These are phyloP conservation scores for Pythium phragmitis DNA, from an alignment of 352 stramenopile species.

Conservation along the genomic window DNA sequence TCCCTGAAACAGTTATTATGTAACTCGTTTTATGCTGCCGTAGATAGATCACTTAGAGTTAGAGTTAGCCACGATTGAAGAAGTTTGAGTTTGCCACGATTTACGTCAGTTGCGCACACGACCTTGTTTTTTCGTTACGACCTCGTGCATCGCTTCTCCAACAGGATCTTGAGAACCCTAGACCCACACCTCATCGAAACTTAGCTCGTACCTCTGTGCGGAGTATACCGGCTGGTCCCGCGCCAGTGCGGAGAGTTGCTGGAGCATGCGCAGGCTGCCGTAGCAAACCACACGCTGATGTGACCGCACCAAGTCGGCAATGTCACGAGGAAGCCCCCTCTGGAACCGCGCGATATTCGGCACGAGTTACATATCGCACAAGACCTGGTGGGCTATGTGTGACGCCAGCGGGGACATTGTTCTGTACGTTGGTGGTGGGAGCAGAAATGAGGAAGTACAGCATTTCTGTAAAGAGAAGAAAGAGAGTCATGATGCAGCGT, in stretches of 20 bases:
- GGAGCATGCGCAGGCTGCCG: conserved; percentile 4
- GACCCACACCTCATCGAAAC: background rate
- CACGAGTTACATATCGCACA: background rate
- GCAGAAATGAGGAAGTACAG: too few relatives aligned
- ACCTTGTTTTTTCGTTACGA: too few relatives aligned
- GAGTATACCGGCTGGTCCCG: background rate
- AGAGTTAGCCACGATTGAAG: too few relatives aligned
- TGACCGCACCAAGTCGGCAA: background rate
- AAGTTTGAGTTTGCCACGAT: too few relatives aligned
- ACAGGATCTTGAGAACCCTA: too few relatives aligned
- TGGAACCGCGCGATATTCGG: background rate
- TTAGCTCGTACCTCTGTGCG: background rate
- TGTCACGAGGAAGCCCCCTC: background rate
- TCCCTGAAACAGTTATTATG: too few relatives aligned
- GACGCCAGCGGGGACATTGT: background rate
- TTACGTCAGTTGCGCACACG: too few relatives aligned
- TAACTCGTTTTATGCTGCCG: too few relatives aligned
- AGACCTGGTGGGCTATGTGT: background rate
- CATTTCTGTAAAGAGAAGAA: too few relatives aligned
- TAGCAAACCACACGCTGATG: background rate
- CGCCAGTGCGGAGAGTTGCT: background rate
- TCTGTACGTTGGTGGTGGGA: background rate
- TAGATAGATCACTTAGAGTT: too few relatives aligned
- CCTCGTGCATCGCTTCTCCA: too few relatives aligned
- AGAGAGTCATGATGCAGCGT: too few relatives aligned